Conservation (phyloP, 2,329 filamentous ascomycete genomes). For the Botrytis fabae region DNA sequence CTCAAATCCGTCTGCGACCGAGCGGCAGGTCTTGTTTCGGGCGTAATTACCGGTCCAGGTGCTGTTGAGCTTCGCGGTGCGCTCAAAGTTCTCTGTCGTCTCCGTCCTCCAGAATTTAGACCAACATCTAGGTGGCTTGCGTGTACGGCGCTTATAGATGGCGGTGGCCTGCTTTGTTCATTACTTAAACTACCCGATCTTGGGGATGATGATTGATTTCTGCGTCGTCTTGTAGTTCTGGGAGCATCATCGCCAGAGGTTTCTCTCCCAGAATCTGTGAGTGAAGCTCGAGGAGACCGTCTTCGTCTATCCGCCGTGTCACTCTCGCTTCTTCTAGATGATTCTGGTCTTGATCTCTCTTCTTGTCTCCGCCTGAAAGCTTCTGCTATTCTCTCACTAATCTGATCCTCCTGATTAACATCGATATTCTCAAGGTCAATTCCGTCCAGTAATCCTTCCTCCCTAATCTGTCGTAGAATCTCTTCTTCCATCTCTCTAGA, state of each 20-base stretch:
- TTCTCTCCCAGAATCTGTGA: conserved; percentile 34
- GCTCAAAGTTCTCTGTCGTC: conserved; percentile 54
- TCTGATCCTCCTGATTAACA: conserved; percentile 79
- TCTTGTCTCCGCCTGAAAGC: conserved; percentile 78
- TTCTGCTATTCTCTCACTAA: conserved; percentile 87
- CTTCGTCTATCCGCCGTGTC: conserved; percentile 35
- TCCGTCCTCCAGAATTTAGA: conserved; percentile 49
- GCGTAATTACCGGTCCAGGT: conserved; percentile 47
- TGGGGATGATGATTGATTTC: conserved; percentile 49
- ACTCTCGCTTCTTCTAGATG: conserved; percentile 45
- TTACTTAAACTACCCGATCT: conserved; percentile 50
- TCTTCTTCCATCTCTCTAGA: conserved; percentile 80
- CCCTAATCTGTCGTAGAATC: conserved; percentile 83
- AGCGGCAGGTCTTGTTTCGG: conserved; percentile 50
- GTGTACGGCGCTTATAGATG: conserved; percentile 47
- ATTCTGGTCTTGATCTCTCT: conserved; percentile 54
- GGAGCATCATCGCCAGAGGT: conserved; percentile 35
- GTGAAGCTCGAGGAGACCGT: conserved; percentile 33
- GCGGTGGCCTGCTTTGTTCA: conserved; percentile 52
- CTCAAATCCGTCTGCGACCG: conserved; percentile 67
- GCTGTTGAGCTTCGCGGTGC: conserved; percentile 56
- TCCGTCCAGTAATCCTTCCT: conserved; percentile 83
- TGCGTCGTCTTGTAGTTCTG: conserved; percentile 32
- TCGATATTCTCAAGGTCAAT: conserved; percentile 88
- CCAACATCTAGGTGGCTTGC: conserved; percentile 51